Evolutionary conservation across 2,329 filamentous ascomycete genomes (phyloP).

Genomic region (Metarhizium album): DNA sequence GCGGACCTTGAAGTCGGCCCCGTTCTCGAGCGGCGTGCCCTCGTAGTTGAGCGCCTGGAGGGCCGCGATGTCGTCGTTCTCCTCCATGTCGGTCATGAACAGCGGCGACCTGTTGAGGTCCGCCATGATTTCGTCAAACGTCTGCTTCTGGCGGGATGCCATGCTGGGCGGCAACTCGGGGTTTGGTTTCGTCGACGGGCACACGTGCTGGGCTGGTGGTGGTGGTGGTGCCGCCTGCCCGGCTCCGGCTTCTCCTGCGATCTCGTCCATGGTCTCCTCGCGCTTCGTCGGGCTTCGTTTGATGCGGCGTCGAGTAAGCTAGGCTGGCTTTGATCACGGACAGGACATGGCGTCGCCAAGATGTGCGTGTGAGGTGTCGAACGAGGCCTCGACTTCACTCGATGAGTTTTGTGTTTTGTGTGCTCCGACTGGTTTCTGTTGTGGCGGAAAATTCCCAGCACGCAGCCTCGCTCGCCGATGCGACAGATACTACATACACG

Average conservation of each 20-base stretch:
- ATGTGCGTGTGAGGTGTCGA: too few species aligned
- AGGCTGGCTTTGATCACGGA: too few species aligned
- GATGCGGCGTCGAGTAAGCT: too few species aligned
- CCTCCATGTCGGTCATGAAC: slow-evolving; percentile 91
- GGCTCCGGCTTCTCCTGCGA: slow-evolving; percentile 11
- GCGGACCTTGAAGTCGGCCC: slow-evolving; percentile 74
- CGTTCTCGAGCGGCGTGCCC: slow-evolving; percentile 76
- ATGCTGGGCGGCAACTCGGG: slow-evolving; percentile 36
- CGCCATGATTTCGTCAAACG: slow-evolving; percentile 43
- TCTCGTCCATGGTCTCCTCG: slow-evolving; percentile 31
- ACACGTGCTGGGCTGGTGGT: neutral
- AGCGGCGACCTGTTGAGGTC: slow-evolving; percentile 59
- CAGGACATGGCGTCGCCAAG: neutral
- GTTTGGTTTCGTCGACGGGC: slow-evolving; percentile 25
- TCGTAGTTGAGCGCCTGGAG: slow-evolving; percentile 87
- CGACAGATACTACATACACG: too few species aligned
- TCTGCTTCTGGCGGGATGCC: slow-evolving; percentile 30
- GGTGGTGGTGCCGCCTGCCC: neutral
- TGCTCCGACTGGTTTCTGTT: slow-evolving; percentile 14
- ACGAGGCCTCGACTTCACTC: too few species aligned
- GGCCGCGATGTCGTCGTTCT: slow-evolving; percentile 77
- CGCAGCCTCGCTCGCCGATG: neutral
- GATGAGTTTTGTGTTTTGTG: slow-evolving; percentile 10
- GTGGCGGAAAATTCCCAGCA: slow-evolving; percentile 15
- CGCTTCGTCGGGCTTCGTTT: too few species aligned